These are phyloP conservation scores for Volvox africanus DNA, from an alignment of 139 green algal genomes.

Conservation along the genomic window DNA sequence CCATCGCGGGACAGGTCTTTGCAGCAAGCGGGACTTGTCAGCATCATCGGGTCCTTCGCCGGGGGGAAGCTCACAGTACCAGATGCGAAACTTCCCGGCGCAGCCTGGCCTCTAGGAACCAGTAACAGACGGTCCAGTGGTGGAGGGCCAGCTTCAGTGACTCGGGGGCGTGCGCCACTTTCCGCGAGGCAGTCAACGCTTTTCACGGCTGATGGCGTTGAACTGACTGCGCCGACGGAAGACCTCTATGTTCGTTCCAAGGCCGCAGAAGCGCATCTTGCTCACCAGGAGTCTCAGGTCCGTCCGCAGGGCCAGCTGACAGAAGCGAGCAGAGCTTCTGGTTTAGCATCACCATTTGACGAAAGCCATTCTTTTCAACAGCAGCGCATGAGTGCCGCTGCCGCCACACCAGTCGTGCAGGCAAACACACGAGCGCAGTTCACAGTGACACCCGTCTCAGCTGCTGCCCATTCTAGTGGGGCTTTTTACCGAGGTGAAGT, in stretches of 20 bases:
- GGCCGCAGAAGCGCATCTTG: not conserved
- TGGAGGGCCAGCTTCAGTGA: not conserved
- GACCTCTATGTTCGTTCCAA: constrained; percentile 5
- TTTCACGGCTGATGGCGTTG: constrained; percentile 4
- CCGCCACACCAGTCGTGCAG: not conserved
- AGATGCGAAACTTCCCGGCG: not conserved
- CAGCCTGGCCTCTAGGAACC: not conserved
- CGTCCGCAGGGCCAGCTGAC: not conserved
- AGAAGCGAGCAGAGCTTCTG: not conserved
- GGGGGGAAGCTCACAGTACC: not conserved
- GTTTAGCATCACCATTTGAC: not conserved
- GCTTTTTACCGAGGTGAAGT: no score
- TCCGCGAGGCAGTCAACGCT: not conserved
- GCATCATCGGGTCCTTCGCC: not conserved
- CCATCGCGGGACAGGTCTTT: not conserved
- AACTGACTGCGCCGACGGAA: not conserved
- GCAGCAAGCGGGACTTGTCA: not conserved
- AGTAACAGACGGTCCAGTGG: not conserved
- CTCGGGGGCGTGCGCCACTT: not conserved
- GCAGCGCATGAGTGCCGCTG: not conserved
- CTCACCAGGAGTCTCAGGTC: not conserved
- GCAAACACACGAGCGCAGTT: not conserved
- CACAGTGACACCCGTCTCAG: not conserved
- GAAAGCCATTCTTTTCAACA: not conserved
- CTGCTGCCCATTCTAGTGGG: not conserved